A percentile compares a stretch with the other conserved stretches of the same genome.
These are phyloP conservation scores for Cryomyces antarcticus DNA, from an alignment of 495 filamentous ascomycete species.

Conservation along the genomic window DNA sequence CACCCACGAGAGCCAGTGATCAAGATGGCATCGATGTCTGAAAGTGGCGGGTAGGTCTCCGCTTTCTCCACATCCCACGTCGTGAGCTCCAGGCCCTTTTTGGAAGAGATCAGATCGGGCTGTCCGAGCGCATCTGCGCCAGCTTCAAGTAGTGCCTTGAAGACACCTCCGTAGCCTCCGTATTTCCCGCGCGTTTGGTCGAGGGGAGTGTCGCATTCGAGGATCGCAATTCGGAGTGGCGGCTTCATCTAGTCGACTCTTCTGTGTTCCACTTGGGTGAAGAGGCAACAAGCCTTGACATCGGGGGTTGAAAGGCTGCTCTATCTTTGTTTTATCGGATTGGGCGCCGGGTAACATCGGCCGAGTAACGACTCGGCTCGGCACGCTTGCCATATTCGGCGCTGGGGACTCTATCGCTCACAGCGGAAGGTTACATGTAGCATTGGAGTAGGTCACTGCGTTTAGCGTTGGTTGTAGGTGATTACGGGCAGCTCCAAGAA, in stretches of 20 bases:
- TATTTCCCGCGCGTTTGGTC: slow-evolving; percentile 36
- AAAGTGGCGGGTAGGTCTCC: slow-evolving; percentile 43
- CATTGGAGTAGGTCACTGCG: no score
- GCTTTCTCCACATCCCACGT: slow-evolving; percentile 46
- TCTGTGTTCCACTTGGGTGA: no score
- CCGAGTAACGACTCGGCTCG: no score
- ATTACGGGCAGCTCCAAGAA: no score
- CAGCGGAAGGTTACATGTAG: no score
- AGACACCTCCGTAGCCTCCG: slow-evolving; percentile 53
- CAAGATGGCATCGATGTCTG: slow-evolving; percentile 63
- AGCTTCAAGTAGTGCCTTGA: slow-evolving; percentile 35
- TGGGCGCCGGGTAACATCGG: no score
- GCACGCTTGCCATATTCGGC: no score
- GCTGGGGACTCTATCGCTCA: no score
- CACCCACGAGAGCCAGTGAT: slow-evolving; percentile 46
- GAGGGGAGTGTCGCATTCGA: slow-evolving; percentile 62
- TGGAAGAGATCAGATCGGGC: slow-evolving; percentile 16
- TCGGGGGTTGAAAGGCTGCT: no score
- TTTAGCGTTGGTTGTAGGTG: no score
- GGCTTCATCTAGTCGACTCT: slow-evolving; percentile 10
- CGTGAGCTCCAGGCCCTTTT: slow-evolving; percentile 33
- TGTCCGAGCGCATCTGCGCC: slow-evolving; percentile 27
- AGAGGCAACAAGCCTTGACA: no score
- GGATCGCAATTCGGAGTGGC: slow-evolving; percentile 60
- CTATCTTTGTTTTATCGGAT: no score